These are phyloP conservation scores for Grigorovia humatica DNA, from an alignment of 805 yeast genomes.

Conservation along the genomic window DNA sequence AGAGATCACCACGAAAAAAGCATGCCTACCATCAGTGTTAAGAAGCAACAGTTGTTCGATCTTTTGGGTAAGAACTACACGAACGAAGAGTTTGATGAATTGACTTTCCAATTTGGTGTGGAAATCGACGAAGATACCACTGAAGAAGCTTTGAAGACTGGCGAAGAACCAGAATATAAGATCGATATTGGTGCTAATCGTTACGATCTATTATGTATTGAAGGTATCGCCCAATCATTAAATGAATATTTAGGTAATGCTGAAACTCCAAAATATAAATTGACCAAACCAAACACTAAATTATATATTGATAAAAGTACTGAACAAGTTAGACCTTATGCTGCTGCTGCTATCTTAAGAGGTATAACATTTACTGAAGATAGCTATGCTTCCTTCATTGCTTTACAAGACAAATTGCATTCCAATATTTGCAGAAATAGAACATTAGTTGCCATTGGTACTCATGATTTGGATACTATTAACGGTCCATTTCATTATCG, in stretches of 20 bases:
- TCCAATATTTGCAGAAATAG: constrained; percentile 94
- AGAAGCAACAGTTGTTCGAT: constrained; percentile 82
- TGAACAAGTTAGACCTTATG: constrained; percentile 73
- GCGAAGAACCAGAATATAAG: constrained; percentile 81
- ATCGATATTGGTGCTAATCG: constrained; percentile 98
- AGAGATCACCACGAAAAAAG: background rate
- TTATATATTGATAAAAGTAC: constrained; percentile 72
- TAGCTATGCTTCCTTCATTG: constrained; percentile 86
- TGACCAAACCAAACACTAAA: constrained; percentile 51
- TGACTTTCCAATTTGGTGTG: constrained; percentile 94
- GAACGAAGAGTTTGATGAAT: constrained; percentile 89
- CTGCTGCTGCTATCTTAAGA: constrained; percentile 90
- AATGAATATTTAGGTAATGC: constrained; percentile 75
- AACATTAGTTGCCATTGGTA: constrained; percentile 95
- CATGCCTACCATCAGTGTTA: constrained; percentile 97
- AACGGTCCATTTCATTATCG: constrained; percentile 79
- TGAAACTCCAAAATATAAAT: constrained; percentile 54
- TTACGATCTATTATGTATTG: constrained; percentile 95
- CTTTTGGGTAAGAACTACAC: constrained; percentile 63
- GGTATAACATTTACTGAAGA: constrained; percentile 72
- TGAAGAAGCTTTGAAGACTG: constrained; percentile 35
- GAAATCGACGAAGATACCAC: constrained; percentile 97
- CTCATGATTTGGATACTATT: constrained; percentile 83
- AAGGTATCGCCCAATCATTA: constrained; percentile 92
- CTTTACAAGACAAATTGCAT: constrained; percentile 93